A percentile compares a stretch with the other conserved stretches of the same genome.
Evolutionary conservation across 176 grass and related monocot genomes (phyloP).

Genomic region (Oryza glaberrima): DNA sequence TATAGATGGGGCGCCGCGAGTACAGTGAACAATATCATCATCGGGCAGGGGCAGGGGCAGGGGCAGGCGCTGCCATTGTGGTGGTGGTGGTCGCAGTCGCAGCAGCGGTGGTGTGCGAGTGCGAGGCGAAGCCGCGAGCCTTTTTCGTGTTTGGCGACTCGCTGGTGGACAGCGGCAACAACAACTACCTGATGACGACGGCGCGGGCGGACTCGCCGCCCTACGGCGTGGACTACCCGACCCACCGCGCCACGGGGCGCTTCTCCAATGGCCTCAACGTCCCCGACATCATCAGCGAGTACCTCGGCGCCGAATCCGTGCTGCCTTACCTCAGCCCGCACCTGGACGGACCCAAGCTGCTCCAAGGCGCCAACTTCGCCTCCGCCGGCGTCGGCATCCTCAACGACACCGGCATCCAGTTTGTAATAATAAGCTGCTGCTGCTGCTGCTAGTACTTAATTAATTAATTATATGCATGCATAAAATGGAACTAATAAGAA

Average conservation of each 20-base stretch:
- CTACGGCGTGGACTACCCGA: constrained; percentile 58
- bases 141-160: constrained; percentile 76
- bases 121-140: constrained; percentile 21
- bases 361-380: constrained; percentile 63
- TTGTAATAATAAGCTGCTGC: constrained; percentile 32
- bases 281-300: constrained; percentile 68
- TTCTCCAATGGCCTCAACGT: constrained; percentile 70
- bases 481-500: too few species aligned
- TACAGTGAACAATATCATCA: too few species aligned
- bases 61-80: background rate
- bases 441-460: too few species aligned
- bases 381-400: constrained; percentile 64
- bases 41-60: too few species aligned
- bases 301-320: constrained; percentile 52
- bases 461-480: too few species aligned
- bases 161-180: constrained; percentile 71
- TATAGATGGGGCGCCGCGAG: too few species aligned
- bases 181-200: constrained; percentile 58
- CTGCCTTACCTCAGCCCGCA: constrained; percentile 62
- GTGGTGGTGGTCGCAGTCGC: background rate
- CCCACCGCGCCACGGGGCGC: constrained; percentile 53
- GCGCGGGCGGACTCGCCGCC: constrained; percentile 63
- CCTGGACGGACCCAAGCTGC: constrained; percentile 48
- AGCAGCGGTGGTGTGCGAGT: background rate
- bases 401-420: constrained; percentile 67